Evolutionary conservation across 2,329 filamentous ascomycete species (phyloP).

Genomic region (Curvularia verruculosa): DNA sequence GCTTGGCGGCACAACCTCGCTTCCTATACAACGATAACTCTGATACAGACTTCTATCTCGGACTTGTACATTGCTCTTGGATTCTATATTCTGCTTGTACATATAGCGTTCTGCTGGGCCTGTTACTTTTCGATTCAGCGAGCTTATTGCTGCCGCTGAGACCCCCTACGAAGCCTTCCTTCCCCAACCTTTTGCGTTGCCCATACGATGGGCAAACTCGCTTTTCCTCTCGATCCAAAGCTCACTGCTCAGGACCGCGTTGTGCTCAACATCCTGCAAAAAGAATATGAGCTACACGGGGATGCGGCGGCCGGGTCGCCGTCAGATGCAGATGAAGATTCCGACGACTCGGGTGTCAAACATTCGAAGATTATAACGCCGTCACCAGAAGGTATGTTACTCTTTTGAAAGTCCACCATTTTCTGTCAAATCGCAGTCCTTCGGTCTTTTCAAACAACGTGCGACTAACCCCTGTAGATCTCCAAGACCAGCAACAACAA

Average conservation of each 20-base stretch:
- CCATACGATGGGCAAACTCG: conserved; percentile 36
- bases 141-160: neutral
- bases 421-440: neutral
- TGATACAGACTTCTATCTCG: neutral
- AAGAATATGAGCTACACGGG: conserved; percentile 34
- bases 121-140: neutral
- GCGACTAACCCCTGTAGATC: conserved; percentile 26
- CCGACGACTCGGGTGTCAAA: conserved; percentile 33
- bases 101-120: neutral
- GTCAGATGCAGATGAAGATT: conserved; percentile 28
- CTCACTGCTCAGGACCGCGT: conserved; percentile 41
- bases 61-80: neutral
- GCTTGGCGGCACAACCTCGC: conserved; percentile 7
- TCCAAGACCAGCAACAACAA: conserved; percentile 38
- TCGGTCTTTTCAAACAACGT: neutral
- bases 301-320: conserved; percentile 1
- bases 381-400: conserved; percentile 38
- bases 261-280: conserved; percentile 38
- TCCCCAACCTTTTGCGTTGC: conserved; percentile 7
- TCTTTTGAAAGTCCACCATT: neutral
- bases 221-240: conserved; percentile 40
- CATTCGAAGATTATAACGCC: conserved; percentile 35
- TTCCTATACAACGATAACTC: neutral
- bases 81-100: neutral
- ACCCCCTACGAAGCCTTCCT: neutral